Base-by-base conservation (phyloP, 2,329 filamentous ascomycete genomes). In the Colletotrichum magnum region DNA sequence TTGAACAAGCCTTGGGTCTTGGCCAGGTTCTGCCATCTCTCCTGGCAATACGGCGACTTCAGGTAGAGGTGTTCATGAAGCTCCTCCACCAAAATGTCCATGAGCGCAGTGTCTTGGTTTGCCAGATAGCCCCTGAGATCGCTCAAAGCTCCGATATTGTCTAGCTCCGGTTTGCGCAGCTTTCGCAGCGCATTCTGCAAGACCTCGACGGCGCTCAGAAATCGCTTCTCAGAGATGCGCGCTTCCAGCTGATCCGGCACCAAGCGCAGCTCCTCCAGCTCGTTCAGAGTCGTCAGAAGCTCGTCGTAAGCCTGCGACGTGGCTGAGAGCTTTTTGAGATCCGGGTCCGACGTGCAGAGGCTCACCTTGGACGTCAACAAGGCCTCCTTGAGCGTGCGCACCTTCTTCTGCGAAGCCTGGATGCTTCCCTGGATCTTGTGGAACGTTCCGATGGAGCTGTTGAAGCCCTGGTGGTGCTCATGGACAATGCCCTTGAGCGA, bases 381-480 rank as follows among this genome's bases (percentile, higher is more conserved):
- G n/a, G 94, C 94, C 66, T 94, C 90, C 79, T 95, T 96, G 71
- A 99, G 85, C 13, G 87, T 85, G 68, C 95, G 90, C 62, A 99
- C 94, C 69, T 94, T 90, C 75, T 91, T 91, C 80, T 99, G 96
- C 16, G 94, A 97, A 58, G 89, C 86, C 75, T 95, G 93, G 73
- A 99, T 96, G 81, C 94, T 97, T 60, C 91, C 90, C 80, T 99
- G 96, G 71, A 99, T 99, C 81, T 97, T 98, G 85, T 99, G 97
- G 78, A 98, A 99, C 21, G 95, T 98, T 79, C 95, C 96, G 72
- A 99, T 98, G 58, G 95, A 98, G 80, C 94, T 97, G 82, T 98
- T 99, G 87, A 99, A 99, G 54, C 96, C 97, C 80, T 99, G 96
- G 77, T 99, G 95, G 78, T 99, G 95, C 82, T 99, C 95, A 79